phyloP scores from a whole-genome alignment of 169 alveolate species.

The Ichthyophthirius multifiliis region DNA sequence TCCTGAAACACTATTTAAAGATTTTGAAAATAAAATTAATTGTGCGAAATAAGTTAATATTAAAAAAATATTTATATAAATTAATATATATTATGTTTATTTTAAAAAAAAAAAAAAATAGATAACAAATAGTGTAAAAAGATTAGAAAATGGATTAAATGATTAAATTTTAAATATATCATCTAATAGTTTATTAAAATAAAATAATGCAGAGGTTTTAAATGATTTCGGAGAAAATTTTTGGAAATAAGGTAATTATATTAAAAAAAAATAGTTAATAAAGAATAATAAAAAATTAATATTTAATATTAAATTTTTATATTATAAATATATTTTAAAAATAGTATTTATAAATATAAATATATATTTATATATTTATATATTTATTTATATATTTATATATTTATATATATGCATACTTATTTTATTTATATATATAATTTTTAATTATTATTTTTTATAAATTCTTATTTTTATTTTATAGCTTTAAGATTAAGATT shows the following conservation, averaged over 20 bases:
- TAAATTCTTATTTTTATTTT: background rate
- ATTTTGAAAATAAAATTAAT: slow-evolving; percentile 27
- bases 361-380: too few relatives aligned
- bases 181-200: background rate
- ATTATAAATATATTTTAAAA: too few relatives aligned
- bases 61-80: too few relatives aligned
- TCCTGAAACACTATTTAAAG: slow-evolving; percentile 22
- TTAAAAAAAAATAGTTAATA: background rate
- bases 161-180: background rate
- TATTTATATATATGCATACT: too few relatives aligned
- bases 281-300: background rate
- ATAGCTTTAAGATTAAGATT: slow-evolving; percentile 8
- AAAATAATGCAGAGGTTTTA: slow-evolving; percentile 8
- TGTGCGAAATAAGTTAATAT: slow-evolving; percentile 34
- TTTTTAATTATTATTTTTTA: too few relatives aligned
- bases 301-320: too few relatives aligned
- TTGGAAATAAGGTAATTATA: background rate
- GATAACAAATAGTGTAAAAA: slow-evolving; percentile 11
- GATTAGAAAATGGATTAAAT: background rate
- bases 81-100: too few relatives aligned
- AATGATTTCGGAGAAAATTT: background rate
- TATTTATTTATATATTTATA: too few relatives aligned
- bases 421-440: too few relatives aligned
- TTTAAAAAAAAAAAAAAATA: background rate
- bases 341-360: too few relatives aligned